Conservation (phyloP, 345 rosid species). For the Eucalyptus cloeziana region DNA sequence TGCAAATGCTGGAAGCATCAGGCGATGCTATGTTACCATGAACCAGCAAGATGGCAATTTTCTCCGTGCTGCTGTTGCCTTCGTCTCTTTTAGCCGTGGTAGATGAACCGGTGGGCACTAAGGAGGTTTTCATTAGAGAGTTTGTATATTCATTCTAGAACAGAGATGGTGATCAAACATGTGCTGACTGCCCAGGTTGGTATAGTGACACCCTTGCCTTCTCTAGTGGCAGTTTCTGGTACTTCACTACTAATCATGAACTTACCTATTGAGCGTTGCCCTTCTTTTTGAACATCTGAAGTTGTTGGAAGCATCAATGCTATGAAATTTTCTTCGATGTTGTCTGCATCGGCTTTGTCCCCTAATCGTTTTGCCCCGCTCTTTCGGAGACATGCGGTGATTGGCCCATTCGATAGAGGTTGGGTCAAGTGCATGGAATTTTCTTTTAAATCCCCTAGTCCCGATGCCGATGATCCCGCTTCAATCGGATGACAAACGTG, state of each 20-base stretch:
- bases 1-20: slow-evolving; percentile 47
- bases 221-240: slow-evolving; percentile 90
- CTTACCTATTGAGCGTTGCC: neutral
- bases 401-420: neutral
- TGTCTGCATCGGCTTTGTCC: neutral
- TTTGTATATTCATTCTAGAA: slow-evolving; percentile 33
- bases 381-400: neutral
- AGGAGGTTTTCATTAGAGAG: neutral
- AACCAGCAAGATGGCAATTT: neutral
- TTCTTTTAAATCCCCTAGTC: neutral
- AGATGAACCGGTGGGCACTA: neutral
- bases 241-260: neutral
- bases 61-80: neutral
- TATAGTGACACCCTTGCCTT: slow-evolving; percentile 49
- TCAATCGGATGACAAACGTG: neutral
- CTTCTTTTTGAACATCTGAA: neutral
- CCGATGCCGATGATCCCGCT: neutral
- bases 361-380: neutral
- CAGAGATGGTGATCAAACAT: slow-evolving; percentile 15
- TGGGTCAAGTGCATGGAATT: neutral
- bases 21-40: slow-evolving; percentile 73
- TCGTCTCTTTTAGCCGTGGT: neutral
- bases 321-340: neutral
- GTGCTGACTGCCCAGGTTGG: slow-evolving; percentile 97
- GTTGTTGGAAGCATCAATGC: neutral